Base-by-base conservation (phyloP, 2,329 filamentous ascomycete species). In the Penicillium olsonii region DNA sequence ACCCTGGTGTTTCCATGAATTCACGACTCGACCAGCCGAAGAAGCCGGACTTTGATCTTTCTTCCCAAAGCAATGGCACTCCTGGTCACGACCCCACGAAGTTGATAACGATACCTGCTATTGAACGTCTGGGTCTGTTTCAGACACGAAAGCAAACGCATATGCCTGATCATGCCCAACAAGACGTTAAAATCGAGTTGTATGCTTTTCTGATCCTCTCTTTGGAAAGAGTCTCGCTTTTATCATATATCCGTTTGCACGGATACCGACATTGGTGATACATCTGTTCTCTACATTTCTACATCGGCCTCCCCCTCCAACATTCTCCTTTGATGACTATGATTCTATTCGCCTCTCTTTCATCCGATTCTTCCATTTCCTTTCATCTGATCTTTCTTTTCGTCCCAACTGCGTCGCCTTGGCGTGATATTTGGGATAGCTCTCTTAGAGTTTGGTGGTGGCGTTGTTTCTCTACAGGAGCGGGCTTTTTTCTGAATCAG, bases 1-100 rank as follows among this genome's bases (percentile, higher is more conserved):
- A 61, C 47, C 56, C 61, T 57, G 60, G 58, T 60, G 49, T 54
- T n/a, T 59, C 55, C 56, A 68, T 61, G 63, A 65, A 59, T 58
- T 65, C 54, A 67, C 55, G 62, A 66, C 58, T 53, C 38, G 51
- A 52, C 48, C 56, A 52, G 50, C 42, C 41, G 52, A 48, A 55
- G 56, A 52, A 41, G 42, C 45, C 20, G 4, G 34, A 19, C 19
- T 26, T 34, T 34, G 41, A 27, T 10, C 8, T 19, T n/a, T 43
- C 17, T 27, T 8, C 26, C 19, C 35, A 27, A 29, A 27, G n/a
- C n/a, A 18, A 39, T 40, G 47, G 47, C 42, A 39, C 35, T 49
- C 37, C 47, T 40, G 42, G 47, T 49, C 46, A 55, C 35, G 52
- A 55, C 47, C 50, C 54, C 46, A 58, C 39, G 48, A 56, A 48